phyloP scores from a whole-genome alignment of 2,329 filamentous ascomycete genomes.

The Alternaria triticimaculans region DNA sequence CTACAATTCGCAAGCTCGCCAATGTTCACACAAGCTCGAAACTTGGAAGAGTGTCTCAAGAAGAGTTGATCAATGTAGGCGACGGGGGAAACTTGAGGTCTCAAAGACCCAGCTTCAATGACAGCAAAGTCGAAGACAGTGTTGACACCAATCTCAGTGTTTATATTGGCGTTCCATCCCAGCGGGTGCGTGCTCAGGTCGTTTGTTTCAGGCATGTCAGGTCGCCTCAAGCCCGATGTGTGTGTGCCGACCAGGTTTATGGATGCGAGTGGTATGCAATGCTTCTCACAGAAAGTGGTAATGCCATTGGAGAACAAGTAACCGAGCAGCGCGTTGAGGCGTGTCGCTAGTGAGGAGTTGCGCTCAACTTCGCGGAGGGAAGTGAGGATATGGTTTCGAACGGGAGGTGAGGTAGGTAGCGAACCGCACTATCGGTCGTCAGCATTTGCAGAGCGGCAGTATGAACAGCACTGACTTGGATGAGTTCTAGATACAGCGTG shows the following conservation, averaged over 20 bases:
- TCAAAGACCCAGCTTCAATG: slow-evolving; percentile 62
- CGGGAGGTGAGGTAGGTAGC: slow-evolving; percentile 59
- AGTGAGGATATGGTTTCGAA: slow-evolving; percentile 64
- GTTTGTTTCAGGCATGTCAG: slow-evolving; percentile 23
- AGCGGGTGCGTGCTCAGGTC: slow-evolving; percentile 52
- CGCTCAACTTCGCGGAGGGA: slow-evolving; percentile 63
- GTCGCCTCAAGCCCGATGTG: slow-evolving; percentile 55
- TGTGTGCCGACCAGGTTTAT: slow-evolving; percentile 65
- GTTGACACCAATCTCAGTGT: slow-evolving; percentile 63
- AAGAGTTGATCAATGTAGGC: slow-evolving; percentile 65
- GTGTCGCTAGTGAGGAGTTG: slow-evolving; percentile 61
- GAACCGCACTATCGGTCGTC: slow-evolving; percentile 58
- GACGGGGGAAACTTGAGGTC: slow-evolving; percentile 63
- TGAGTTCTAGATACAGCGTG: slow-evolving; percentile 63
- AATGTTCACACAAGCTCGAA: slow-evolving; percentile 67
- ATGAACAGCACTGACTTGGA: slow-evolving; percentile 37
- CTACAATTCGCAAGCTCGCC: slow-evolving; percentile 67
- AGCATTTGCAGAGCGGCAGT: neutral
- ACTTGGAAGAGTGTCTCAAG: slow-evolving; percentile 63
- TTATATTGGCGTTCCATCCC: slow-evolving; percentile 64
- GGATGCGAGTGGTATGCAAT: slow-evolving; percentile 52
- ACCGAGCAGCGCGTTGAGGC: slow-evolving; percentile 64
- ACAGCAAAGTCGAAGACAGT: slow-evolving; percentile 66
- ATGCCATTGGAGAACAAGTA: slow-evolving; percentile 63
- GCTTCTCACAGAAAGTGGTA: slow-evolving; percentile 56